These are phyloP conservation scores for Hypoxylon intermedium DNA, from an alignment of 495 filamentous ascomycete genomes.

Conservation along the genomic window DNA sequence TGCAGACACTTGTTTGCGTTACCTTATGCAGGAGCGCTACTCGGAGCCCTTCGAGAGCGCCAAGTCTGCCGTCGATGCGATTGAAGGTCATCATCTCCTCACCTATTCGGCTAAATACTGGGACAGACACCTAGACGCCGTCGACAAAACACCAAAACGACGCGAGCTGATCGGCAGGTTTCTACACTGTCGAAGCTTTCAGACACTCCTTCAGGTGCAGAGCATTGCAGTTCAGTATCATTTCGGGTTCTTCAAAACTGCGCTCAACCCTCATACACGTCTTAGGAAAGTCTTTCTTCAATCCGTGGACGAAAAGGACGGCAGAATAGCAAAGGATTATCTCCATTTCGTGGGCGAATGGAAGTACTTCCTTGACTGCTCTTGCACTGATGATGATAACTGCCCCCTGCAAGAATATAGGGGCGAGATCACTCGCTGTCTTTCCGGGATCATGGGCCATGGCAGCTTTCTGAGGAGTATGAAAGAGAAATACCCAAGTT, in stretches of 20 bases:
- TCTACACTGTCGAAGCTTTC: background rate
- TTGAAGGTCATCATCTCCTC: constrained; percentile 1
- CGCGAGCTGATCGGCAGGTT: background rate
- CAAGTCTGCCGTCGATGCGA: background rate
- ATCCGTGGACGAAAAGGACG: background rate
- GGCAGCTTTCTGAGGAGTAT: constrained; percentile 1
- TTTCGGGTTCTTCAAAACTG: background rate
- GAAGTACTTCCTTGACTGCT: background rate
- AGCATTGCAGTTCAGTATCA: background rate
- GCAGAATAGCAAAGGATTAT: background rate
- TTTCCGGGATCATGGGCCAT: background rate
- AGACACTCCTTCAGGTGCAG: constrained; percentile 1
- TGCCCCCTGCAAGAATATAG: background rate
- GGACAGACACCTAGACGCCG: background rate
- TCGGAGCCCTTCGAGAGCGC: background rate
- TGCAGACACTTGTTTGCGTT: background rate
- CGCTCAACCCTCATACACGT: background rate
- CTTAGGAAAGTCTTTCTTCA: background rate
- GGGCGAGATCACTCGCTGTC: background rate
- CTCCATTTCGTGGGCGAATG: constrained; percentile 1
- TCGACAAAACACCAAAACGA: background rate
- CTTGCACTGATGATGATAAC: background rate
- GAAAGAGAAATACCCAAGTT: background rate
- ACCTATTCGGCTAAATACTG: constrained; percentile 3
- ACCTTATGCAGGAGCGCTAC: background rate